These are phyloP conservation scores for Limtongozyma cylindracea DNA, from an alignment of 805 yeast genomes.

Conservation along the genomic window DNA sequence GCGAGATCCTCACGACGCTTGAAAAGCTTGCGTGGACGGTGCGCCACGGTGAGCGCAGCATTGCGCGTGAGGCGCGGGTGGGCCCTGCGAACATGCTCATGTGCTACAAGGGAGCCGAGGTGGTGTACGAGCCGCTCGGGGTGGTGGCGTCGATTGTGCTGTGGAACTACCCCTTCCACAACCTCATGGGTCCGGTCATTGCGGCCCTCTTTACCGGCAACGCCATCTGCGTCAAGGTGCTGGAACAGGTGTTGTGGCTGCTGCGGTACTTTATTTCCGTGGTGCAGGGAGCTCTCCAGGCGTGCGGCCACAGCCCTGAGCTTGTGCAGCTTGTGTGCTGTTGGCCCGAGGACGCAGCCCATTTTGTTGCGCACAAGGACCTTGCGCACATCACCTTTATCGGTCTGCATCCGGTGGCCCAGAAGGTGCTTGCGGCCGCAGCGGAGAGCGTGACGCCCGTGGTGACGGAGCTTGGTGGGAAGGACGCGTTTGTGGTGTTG, in stretches of 20 bases:
- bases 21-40: conserved; percentile 85
- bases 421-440: conserved; percentile 63
- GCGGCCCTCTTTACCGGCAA: conserved; percentile 84
- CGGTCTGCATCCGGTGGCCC: conserved; percentile 91
- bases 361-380: conserved; percentile 63
- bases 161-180: conserved; percentile 97
- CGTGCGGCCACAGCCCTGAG: conserved; percentile 56
- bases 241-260: conserved; percentile 93
- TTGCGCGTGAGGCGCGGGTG: conserved; percentile 51
- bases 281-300: conserved; percentile 43
- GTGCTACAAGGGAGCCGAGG: conserved; percentile 72
- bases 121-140: conserved; percentile 80
- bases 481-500: conserved; percentile 71
- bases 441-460: conserved; percentile 78
- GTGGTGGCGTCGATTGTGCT: conserved; percentile 77
- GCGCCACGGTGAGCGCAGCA: conserved; percentile 51
- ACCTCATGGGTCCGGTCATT: conserved; percentile 75
- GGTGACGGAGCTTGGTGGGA: conserved; percentile 92
- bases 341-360: conserved; percentile 74
- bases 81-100: conserved; percentile 74
- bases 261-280: conserved; percentile 54
- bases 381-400: conserved; percentile 81
- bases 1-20: conserved; percentile 84
- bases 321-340: conserved; percentile 75
- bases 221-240: conserved; percentile 76